Base-by-base conservation (phyloP, 176 grass and related monocot genomes). In the Rhynchospora breviuscula region DNA sequence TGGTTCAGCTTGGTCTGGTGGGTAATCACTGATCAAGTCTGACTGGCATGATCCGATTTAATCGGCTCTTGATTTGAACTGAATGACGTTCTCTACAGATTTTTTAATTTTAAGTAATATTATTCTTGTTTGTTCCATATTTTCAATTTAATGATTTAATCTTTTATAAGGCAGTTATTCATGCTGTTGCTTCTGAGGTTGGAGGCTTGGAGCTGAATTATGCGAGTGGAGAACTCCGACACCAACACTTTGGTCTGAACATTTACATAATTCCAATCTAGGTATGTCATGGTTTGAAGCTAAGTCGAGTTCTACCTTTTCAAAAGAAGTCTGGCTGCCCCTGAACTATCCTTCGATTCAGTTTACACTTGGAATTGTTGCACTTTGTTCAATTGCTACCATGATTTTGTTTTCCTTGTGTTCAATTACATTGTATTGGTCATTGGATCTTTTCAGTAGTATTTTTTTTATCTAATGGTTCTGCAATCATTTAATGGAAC, bases 171-270 rank as follows among this genome's bases (percentile, higher is more conserved):
- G 91, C 92, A 90, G 86, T 88, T 84, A 86, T 94, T 70, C 87
- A 90, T 88, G 86, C 81, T 21, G 69, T 98, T 56, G 89, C 90
- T 86, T 77, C 73, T 47, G 87, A 93, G 72, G 82, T 4, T 40
- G 35, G 33, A 35, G 2, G 1, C 2, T 94, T 86, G 87, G 89
- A 78, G 90, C 80, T 3, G 87, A 94, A 46, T 78, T 94, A 85
- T 98, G 87, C 73, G 90, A 98, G 81, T 98, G 95, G 95, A 93
- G 64, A 85, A 87, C 95, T 71, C 95, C 95, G 67, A 90, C 91
- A 81, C 95, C 95, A 65, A 98, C 92, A 70, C 86, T 98, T 26
- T 98, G 95, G 95, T 53, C 83, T 83, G 95, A 98, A 79, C 87
- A 93, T 87, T 47, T 94, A 46, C 92, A 94, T 76, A 87, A 87